A percentile compares a stretch with the other conserved stretches of the same genome.
phyloP scores from a whole-genome alignment of 768 basidiomycete species.

The Pleurotus tuber-regium region DNA sequence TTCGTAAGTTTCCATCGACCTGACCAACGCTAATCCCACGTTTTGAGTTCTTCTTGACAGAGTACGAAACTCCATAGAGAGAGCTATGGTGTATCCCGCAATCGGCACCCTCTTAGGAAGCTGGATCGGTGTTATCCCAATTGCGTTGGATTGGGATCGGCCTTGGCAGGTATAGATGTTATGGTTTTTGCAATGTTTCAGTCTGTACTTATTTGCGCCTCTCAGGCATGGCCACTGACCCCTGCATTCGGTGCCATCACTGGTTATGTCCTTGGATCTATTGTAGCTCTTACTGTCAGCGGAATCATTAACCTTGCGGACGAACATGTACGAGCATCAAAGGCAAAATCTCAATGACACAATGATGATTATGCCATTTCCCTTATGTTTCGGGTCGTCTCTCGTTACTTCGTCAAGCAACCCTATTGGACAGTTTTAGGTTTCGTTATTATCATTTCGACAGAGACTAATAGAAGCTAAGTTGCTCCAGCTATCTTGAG shows the following conservation, averaged over 20 bases:
- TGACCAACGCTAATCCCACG: slow-evolving; percentile 6
- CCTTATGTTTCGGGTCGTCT: no score
- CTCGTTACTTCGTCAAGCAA: no score
- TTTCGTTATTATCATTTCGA: no score
- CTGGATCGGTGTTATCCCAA: slow-evolving; percentile 81
- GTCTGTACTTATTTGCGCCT: neutral
- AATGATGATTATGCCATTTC: neutral
- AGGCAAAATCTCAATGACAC: slow-evolving; percentile 7
- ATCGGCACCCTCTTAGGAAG: slow-evolving; percentile 69
- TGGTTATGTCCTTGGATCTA: slow-evolving; percentile 63
- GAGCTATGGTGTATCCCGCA: slow-evolving; percentile 76
- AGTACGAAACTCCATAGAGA: slow-evolving; percentile 65
- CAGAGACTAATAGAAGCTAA: no score
- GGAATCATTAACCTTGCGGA: slow-evolving; percentile 34
- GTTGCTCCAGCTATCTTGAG: no score
- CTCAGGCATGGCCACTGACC: slow-evolving; percentile 80
- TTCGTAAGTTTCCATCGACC: slow-evolving; percentile 54
- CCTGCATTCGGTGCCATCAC: slow-evolving; percentile 68
- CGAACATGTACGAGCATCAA: slow-evolving; percentile 29
- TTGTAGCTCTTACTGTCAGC: slow-evolving; percentile 50
- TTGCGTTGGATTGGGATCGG: slow-evolving; percentile 94
- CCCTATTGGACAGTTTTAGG: no score
- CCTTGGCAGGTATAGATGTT: slow-evolving; percentile 84
- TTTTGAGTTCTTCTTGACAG: slow-evolving; percentile 28
- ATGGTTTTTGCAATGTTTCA: neutral